Evolutionary conservation across 306 rosid genomes (phyloP), one percentile per base, ranked within the genome.

Genomic region (Herpetospermum pedunculosum): DNA sequence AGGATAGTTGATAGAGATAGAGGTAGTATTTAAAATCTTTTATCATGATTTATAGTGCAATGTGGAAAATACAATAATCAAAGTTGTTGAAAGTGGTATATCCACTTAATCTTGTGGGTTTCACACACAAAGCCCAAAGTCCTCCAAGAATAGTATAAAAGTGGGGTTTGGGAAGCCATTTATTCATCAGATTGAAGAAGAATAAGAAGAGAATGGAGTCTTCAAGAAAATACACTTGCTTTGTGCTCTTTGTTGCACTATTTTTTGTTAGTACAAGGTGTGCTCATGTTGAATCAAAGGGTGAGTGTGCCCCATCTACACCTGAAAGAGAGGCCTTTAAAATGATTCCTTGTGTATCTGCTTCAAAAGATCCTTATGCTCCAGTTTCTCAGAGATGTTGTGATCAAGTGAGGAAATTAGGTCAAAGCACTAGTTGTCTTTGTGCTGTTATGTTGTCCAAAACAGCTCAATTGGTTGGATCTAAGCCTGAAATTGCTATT

Each of bases 311-410:
- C 21, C 72, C 50, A 74, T 30, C 85, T 34, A 78, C 59, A 2
- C 89, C 89, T 2, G 89, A 85, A 1, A 60, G 12, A 12, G 89
- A 80, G 78, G 89, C 87, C 4, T 76, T 67, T 55, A 87, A 81
- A 35, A 83, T 87, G 77, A 72, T 40, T 65, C 84, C 92, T 0
- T 85, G 89, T 55, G 54, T 71, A 23, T 18, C 80, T 5, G 92
- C 92, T n/a, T 72, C 92, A 12, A 81, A 81, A 26, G 79, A 78
- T 69, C 75, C 0, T 68, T 28, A 77, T 11, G 78, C 77, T 57
- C 6, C 59, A 9, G 86, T 83, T 80, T 84, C 89, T 8, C 29
- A 62, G 3, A 77, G 75, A 60, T 88, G 90, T 67, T 88, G 90
- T 68, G 44, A 54, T 50, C 86, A 83, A 60, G 86, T 83, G 30